Evolutionary conservation across 768 basidiomycete species (phyloP).

Genomic region (Xerocomus brunneocitrinus): DNA sequence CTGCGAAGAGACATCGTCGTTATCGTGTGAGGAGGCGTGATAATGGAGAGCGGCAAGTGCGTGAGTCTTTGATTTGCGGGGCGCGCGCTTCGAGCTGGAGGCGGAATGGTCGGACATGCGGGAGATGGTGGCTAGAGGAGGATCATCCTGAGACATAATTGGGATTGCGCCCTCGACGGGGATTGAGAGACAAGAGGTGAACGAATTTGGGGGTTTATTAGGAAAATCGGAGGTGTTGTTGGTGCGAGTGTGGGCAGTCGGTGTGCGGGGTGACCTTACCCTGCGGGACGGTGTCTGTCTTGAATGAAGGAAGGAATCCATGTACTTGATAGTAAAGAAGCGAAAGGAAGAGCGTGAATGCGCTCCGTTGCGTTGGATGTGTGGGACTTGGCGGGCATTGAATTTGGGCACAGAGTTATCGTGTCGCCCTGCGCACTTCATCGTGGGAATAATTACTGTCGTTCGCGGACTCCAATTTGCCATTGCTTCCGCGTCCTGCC

Average conservation of each 20-base stretch:
- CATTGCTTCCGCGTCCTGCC: conserved; percentile 33
- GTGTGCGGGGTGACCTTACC: conserved; percentile 57
- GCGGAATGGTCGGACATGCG: conserved; percentile 33
- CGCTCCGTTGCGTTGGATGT: conserved; percentile 30
- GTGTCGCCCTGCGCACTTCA: conserved; percentile 31
- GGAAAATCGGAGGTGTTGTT: conserved; percentile 48
- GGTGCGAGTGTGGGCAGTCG: conserved; percentile 36
- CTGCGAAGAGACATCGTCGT: conserved; percentile 42
- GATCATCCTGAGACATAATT: conserved; percentile 48
- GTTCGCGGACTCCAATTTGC: conserved; percentile 32
- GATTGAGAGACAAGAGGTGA: conserved; percentile 68
- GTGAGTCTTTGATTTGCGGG: conserved; percentile 88
- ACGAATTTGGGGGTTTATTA: conserved; percentile 46
- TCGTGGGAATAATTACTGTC: conserved; percentile 26
- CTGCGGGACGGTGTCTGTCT: conserved; percentile 61
- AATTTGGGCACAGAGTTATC: conserved; percentile 38
- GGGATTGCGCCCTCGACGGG: conserved; percentile 70
- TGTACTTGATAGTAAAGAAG: conserved; percentile 35
- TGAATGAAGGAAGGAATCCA: conserved; percentile 42
- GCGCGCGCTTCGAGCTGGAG: conserved; percentile 59
- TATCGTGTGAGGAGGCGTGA: conserved; percentile 52
- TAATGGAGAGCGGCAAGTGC: conserved; percentile 74
- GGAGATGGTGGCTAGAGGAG: conserved; percentile 32
- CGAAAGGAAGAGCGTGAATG: conserved; percentile 6
- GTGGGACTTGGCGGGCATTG: conserved; percentile 36